phyloP scores from a whole-genome alignment of 441 rosid genomes.

The Geranium incanum region DNA sequence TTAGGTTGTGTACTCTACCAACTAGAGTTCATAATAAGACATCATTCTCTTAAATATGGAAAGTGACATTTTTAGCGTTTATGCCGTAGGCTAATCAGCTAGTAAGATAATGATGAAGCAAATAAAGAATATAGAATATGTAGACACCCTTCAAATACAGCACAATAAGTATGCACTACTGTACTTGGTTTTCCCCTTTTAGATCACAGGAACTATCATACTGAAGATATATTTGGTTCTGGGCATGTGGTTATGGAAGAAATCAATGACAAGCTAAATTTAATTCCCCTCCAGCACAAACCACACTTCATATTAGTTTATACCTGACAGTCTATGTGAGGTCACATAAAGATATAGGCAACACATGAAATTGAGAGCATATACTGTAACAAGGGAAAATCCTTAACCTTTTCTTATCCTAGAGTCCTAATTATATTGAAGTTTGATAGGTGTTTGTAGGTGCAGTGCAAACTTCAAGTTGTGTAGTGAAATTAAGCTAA shows the following conservation, averaged over 20 bases:
- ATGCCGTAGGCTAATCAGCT: not conserved
- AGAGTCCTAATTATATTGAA: not conserved
- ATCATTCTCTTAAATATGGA: not conserved
- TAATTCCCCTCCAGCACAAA: not conserved
- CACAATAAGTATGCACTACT: not conserved
- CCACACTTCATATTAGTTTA: not conserved
- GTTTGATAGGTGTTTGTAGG: conserved; percentile 3
- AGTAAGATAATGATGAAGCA: not conserved
- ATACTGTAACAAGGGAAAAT: not conserved
- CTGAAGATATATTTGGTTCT: not conserved
- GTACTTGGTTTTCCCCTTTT: not conserved
- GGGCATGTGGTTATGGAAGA: not conserved
- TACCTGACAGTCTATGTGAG: not conserved
- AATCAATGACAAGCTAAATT: not conserved
- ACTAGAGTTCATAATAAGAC: not conserved
- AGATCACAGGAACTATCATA: not conserved
- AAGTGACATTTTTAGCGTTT: not conserved
- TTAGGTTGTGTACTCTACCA: not conserved
- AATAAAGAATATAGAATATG: not conserved
- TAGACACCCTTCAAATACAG: not conserved
- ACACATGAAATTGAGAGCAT: not conserved
- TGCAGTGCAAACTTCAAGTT: conserved; percentile 1
- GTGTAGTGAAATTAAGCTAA: not conserved
- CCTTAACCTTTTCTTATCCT: not conserved
- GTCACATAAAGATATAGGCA: not conserved